Evolutionary conservation across 129 eudicot genomes (phyloP).

Genomic region (Escallonia rubra): DNA sequence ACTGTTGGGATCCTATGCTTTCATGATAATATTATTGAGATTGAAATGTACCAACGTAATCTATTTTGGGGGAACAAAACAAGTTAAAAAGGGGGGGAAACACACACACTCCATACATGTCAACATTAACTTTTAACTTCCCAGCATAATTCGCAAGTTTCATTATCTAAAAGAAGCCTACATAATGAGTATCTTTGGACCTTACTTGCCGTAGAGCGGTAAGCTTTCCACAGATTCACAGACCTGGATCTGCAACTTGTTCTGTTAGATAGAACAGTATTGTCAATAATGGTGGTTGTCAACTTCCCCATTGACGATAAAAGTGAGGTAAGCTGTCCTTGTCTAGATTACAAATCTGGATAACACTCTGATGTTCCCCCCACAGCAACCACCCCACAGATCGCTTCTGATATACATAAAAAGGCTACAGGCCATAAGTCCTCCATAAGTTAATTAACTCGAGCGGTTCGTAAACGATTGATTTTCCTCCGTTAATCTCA

Average conservation of each 20-base stretch:
- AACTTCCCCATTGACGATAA: neutral
- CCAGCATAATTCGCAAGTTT: neutral
- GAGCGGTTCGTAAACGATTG: neutral
- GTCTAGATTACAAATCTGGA: neutral
- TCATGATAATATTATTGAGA: neutral
- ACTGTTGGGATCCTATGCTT: slow-evolving; percentile 21
- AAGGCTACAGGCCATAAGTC: neutral
- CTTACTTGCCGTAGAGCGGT: neutral
- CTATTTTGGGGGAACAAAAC: no score
- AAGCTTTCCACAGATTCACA: neutral
- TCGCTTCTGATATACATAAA: no score
- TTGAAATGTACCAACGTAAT: neutral
- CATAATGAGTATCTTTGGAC: neutral
- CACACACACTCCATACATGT: neutral
- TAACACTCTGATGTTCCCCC: neutral
- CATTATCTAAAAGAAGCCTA: no score
- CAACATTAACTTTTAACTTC: neutral
- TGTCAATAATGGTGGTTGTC: neutral
- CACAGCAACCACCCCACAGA: neutral
- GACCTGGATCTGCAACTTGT: neutral
- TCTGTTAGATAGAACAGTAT: neutral
- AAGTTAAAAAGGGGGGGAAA: neutral
- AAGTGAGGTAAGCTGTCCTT: neutral
- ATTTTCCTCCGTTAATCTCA: no score
- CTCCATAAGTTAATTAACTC: neutral